Evolutionary conservation across 2,329 filamentous ascomycete species (phyloP).

Genomic region (Grosmannia clavigera): DNA sequence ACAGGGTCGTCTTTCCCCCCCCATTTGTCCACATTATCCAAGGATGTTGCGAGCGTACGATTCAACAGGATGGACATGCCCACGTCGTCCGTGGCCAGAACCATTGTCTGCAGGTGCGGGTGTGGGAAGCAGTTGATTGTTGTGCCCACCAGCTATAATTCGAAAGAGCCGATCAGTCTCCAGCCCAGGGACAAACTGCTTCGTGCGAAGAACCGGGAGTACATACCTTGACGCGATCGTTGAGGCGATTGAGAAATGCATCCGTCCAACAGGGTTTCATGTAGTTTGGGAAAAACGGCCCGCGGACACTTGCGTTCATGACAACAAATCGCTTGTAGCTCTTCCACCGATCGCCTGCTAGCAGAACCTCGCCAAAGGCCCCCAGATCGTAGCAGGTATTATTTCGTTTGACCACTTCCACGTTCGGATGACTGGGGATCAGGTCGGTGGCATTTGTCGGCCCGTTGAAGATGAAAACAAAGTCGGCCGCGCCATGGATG

Average conservation of each 20-base stretch:
- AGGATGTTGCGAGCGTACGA: conserved; percentile 13
- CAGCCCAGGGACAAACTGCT: too few species aligned
- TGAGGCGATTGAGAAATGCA: conserved; percentile 19
- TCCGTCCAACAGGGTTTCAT: conserved; percentile 24
- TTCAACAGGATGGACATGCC: conserved; percentile 24
- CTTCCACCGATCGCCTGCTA: conserved; percentile 19
- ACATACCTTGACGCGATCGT: conserved; percentile 18
- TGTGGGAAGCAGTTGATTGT: conserved; percentile 22
- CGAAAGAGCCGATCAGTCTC: too few species aligned
- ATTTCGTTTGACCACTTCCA: conserved; percentile 18
- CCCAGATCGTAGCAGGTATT: conserved; percentile 25
- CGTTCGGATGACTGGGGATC: conserved; percentile 19
- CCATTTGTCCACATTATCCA: conserved; percentile 12
- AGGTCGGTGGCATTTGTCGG: conserved; percentile 14
- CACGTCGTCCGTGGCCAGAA: conserved; percentile 24
- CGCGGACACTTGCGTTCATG: conserved; percentile 23
- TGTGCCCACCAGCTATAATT: conserved; percentile 21
- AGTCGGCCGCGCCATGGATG: conserved; percentile 24
- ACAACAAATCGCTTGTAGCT: conserved; percentile 24
- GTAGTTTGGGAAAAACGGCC: conserved; percentile 24
- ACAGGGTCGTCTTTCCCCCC: conserved; percentile 16
- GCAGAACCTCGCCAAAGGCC: conserved; percentile 22
- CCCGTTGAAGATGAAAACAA: conserved; percentile 27
- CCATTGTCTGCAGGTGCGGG: conserved; percentile 24
- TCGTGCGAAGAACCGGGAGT: too few species aligned